These are phyloP conservation scores for Lathyrus oleraceus DNA, from an alignment of 306 rosid genomes.

Conservation along the genomic window DNA sequence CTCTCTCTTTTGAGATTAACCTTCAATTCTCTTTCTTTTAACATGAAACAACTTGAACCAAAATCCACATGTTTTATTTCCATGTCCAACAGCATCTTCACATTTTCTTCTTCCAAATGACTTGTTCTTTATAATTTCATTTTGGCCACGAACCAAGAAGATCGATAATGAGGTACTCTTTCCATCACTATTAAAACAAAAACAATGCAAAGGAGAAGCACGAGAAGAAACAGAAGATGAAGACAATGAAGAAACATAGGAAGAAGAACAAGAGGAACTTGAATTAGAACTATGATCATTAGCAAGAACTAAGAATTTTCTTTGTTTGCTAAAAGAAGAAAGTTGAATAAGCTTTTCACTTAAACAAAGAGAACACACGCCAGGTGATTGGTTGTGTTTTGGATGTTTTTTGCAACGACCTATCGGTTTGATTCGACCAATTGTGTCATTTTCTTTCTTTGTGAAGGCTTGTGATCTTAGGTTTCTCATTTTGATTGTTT, in stretches of 20 bases:
- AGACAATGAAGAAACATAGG: conserved; percentile 42
- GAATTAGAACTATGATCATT: conserved; percentile 10
- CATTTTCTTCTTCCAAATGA: conserved; percentile 36
- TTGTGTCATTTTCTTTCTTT: conserved; percentile 29
- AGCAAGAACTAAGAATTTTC: neutral
- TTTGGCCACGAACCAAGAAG: conserved; percentile 30
- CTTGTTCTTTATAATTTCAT: conserved; percentile 49
- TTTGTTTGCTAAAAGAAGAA: conserved; percentile 17
- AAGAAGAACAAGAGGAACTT: conserved; percentile 22
- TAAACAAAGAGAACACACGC: conserved; percentile 82
- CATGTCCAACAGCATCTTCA: conserved; percentile 1
- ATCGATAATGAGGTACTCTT: conserved; percentile 27
- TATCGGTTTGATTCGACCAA: conserved; percentile 36
- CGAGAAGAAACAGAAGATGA: conserved; percentile 49
- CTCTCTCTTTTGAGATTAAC: too few relatives aligned
- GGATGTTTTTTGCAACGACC: conserved; percentile 75
- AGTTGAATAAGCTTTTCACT: conserved; percentile 49
- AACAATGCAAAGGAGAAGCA: conserved; percentile 53
- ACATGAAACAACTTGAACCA: conserved; percentile 55
- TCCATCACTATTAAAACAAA: conserved; percentile 26
- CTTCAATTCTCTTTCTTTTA: conserved; percentile 39
- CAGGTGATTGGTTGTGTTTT: conserved; percentile 78
- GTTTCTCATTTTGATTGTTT: conserved; percentile 40
- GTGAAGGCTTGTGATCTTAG: conserved; percentile 29
- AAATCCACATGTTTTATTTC: conserved; percentile 44